Evolutionary conservation across 2,329 filamentous ascomycete species (phyloP).

Genomic region (Colletotrichum lentis): DNA sequence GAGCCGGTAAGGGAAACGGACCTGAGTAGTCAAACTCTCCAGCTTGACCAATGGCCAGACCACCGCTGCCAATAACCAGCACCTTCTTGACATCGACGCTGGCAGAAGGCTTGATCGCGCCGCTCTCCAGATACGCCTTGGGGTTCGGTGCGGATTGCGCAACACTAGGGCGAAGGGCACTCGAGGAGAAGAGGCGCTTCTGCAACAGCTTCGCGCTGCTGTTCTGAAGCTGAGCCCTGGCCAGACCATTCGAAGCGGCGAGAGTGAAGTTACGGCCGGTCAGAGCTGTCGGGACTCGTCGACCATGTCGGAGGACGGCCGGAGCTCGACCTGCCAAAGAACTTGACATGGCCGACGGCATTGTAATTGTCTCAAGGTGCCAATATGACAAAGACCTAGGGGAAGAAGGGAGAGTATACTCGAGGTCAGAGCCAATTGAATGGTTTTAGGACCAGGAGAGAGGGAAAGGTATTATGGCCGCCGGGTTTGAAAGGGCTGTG

Average conservation of each 20-base stretch:
- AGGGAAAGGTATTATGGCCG: constrained; percentile 26
- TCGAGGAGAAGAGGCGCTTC: constrained; percentile 60
- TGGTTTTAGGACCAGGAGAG: constrained; percentile 36
- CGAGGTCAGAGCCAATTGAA: constrained; percentile 39
- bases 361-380: constrained; percentile 39
- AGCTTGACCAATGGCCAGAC: constrained; percentile 94
- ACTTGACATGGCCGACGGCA: constrained; percentile 52
- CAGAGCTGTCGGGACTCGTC: constrained; percentile 57
- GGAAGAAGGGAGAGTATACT: constrained; percentile 22
- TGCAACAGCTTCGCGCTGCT: constrained; percentile 46
- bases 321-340: constrained; percentile 65
- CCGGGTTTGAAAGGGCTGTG: constrained; percentile 33
- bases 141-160: constrained; percentile 79
- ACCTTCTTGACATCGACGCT: constrained; percentile 95
- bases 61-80: constrained; percentile 93
- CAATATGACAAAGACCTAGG: constrained; percentile 27
- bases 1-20: constrained; percentile 58
- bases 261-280: constrained; percentile 55
- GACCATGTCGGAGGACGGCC: constrained; percentile 64
- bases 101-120: constrained; percentile 80
- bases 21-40: constrained; percentile 99
- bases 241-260: constrained; percentile 47
- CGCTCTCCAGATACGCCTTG: constrained; percentile 88
- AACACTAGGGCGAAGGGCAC: constrained; percentile 53
- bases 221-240: constrained; percentile 47